These are phyloP conservation scores for Neocallimastix lanati DNA, from an alignment of 192 early-diverging fungal species.

Conservation along the genomic window DNA sequence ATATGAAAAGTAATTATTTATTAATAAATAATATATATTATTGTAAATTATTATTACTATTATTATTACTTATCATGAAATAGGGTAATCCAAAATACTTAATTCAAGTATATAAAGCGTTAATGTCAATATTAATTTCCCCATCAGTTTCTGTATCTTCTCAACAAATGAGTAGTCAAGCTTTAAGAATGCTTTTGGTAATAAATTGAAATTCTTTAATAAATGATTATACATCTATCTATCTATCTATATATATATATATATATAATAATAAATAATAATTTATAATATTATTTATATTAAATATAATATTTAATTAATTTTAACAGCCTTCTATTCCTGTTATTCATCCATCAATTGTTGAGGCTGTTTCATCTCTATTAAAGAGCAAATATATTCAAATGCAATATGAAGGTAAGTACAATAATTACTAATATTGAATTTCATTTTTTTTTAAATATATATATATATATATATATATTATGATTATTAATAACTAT, in stretches of 20 bases:
- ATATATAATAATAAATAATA: too few species aligned
- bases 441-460: too few species aligned
- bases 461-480: too few species aligned
- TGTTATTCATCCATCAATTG: conserved; percentile 26
- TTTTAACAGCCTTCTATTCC: conserved; percentile 32
- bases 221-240: background rate
- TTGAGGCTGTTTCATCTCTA: conserved; percentile 26
- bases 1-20: too few species aligned
- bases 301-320: too few species aligned
- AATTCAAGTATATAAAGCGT: conserved; percentile 39
- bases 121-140: conserved; percentile 31
- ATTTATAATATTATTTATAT: background rate
- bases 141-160: conserved; percentile 19
- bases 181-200: conserved; percentile 29
- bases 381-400: conserved; percentile 34
- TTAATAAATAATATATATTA: too few species aligned
- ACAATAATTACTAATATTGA: too few species aligned
- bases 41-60: too few species aligned
- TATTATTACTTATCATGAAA: too few species aligned
- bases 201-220: too few species aligned
- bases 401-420: conserved; percentile 46
- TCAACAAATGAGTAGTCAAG: conserved; percentile 43
- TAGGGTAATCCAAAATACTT: conserved; percentile 45
- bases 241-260: background rate
- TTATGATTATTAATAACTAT: too few species aligned